phyloP scores from a whole-genome alignment of 2,329 filamentous ascomycete species.

The Coniella lustricola region DNA sequence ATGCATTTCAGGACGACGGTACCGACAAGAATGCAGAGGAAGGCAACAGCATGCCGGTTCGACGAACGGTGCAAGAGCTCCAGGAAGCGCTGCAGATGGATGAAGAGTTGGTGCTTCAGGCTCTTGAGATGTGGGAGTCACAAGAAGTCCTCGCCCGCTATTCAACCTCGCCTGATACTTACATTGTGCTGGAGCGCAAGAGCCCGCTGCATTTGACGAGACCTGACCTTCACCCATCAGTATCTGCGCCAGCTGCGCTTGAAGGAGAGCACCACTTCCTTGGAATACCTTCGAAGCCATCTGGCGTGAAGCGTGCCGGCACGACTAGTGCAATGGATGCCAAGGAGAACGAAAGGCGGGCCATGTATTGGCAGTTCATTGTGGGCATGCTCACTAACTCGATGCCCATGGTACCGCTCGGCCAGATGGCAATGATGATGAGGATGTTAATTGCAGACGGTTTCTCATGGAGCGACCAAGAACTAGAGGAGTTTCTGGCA shows the following conservation, averaged over 20 bases:
- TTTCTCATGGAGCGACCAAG: slow-evolving; percentile 84
- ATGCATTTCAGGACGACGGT: slow-evolving; percentile 58
- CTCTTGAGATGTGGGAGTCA: slow-evolving; percentile 64
- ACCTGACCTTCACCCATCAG: slow-evolving; percentile 13
- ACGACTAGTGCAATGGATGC: slow-evolving; percentile 44
- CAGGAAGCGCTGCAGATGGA: slow-evolving; percentile 60
- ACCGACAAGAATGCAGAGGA: slow-evolving; percentile 18
- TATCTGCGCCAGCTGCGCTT: slow-evolving; percentile 16
- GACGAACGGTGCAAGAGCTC: slow-evolving; percentile 45
- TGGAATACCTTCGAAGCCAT: slow-evolving; percentile 16
- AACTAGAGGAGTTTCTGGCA: slow-evolving; percentile 71
- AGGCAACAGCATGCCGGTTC: slow-evolving; percentile 24
- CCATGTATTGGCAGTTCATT: slow-evolving; percentile 86
- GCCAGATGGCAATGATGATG: slow-evolving; percentile 87
- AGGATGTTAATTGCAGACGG: slow-evolving; percentile 84
- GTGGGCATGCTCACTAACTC: slow-evolving; percentile 93
- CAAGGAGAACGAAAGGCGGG: slow-evolving; percentile 53
- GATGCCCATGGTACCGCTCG: slow-evolving; percentile 68
- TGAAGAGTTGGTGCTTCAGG: slow-evolving; percentile 60
- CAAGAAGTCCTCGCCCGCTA: slow-evolving; percentile 57
- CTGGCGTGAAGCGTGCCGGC: slow-evolving; percentile 18
- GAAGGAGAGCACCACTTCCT: slow-evolving; percentile 12
- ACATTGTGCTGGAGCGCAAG: slow-evolving; percentile 57
- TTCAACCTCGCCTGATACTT: slow-evolving; percentile 40
- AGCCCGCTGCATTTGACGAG: slow-evolving; percentile 4